Percentiles rank a stretch among this genome's conserved stretches.
phyloP scores from a whole-genome alignment of 2,329 filamentous ascomycete species.

The Calonectria pseudoreteaudii region DNA sequence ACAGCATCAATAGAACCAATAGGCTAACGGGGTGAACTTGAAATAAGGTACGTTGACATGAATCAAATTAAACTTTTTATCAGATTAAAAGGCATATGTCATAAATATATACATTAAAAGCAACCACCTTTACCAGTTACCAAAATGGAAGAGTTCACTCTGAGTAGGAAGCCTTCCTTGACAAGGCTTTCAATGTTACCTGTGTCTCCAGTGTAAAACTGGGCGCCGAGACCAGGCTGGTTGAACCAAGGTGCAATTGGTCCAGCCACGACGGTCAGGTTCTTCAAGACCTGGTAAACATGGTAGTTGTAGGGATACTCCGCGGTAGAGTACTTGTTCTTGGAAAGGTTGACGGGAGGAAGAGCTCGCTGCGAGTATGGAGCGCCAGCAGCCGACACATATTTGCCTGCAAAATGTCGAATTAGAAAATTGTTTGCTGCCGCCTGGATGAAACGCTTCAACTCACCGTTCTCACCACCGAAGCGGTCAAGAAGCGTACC shows the following conservation, averaged over 20 bases:
- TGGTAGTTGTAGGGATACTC: slow-evolving; percentile 61
- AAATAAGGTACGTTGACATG: not conserved
- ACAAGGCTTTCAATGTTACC: slow-evolving; percentile 37
- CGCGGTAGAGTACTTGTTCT: slow-evolving; percentile 40
- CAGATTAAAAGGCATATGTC: not conserved
- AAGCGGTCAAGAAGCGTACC: slow-evolving; percentile 62
- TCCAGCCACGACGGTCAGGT: slow-evolving; percentile 54
- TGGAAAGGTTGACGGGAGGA: slow-evolving; percentile 58
- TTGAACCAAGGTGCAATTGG: slow-evolving; percentile 63
- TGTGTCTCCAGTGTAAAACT: slow-evolving; percentile 45
- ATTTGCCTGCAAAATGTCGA: slow-evolving; percentile 38
- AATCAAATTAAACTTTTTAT: not conserved
- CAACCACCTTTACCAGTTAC: slow-evolving; percentile 19
- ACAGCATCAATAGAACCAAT: not conserved
- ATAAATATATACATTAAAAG: not conserved
- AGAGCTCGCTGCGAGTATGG: slow-evolving; percentile 60
- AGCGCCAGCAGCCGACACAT: slow-evolving; percentile 56
- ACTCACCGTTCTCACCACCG: slow-evolving; percentile 56
- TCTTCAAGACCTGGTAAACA: slow-evolving; percentile 57
- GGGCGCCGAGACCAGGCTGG: slow-evolving; percentile 59
- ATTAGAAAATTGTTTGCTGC: slow-evolving; percentile 5
- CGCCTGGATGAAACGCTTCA: not conserved
- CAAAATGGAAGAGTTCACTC: slow-evolving; percentile 32
- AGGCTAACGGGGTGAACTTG: not conserved
- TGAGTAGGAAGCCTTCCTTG: slow-evolving; percentile 30